Evolutionary conservation across 345 rosid species (phyloP), one percentile per base, ranked within the genome.

Genomic region (Populus tremula): DNA sequence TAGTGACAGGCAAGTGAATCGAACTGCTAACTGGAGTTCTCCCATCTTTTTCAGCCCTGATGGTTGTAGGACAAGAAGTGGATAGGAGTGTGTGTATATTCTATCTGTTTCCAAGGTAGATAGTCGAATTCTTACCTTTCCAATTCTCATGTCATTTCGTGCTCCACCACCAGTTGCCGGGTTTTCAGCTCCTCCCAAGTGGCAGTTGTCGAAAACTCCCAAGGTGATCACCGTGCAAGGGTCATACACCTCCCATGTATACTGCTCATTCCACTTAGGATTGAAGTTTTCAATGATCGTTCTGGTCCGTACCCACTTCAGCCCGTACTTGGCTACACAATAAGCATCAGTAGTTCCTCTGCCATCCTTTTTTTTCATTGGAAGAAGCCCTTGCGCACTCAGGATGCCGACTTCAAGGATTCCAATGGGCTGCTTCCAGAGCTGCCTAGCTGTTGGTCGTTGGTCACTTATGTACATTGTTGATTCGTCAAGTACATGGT

Each of bases 241-340:
- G 75, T 82, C 84, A 27, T 77, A 82, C 49, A 82, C 82, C 79
- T 82, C 84, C 84, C 84, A 82, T 27, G 84, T 82, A 27, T 82
- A 82, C 38, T 82, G 84, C 73, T 82, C 84, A 45, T 82, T 82
- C 84, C 84, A 82, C 76, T 82, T 82, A 27, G 84, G 84, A 69
- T 50, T 82, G 71, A 82, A 82, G 67, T 63, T 82, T 5, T 78
- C 84, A 0, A 82, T 35, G 68, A 82, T 78, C 17, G 84, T 82
- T 73, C 84, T 70, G n/a, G 84, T 82, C 27, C 84, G 56, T 1
- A 82, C 79, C 84, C 84, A 82, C 70, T 82, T 82, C 43, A 73
- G 69, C 14, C 84, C 84, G 45, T 78, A 82, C 76, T 82, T 82
- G 39, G 84, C 84, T 41, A 82, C 82, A 64, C 84, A 82, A 67